Evolutionary conservation across 2,329 filamentous ascomycete species (phyloP).

Genomic region (Claviceps spartinae): DNA sequence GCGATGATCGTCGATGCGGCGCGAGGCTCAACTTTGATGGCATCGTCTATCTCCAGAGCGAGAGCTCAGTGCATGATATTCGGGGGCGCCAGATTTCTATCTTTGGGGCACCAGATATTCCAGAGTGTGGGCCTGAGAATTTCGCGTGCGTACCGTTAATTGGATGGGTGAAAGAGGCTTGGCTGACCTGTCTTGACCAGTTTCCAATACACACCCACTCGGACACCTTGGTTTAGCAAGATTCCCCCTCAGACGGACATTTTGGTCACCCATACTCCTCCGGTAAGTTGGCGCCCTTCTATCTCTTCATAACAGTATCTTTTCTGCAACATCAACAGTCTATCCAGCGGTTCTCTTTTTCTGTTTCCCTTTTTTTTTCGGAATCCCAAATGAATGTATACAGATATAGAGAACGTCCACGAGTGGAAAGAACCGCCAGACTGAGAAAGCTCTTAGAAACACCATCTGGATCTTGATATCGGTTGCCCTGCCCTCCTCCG

Average conservation of each 20-base stretch:
- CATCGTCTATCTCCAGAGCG: slow-evolving; percentile 65
- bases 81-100: slow-evolving; percentile 40
- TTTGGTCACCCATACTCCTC: slow-evolving; percentile 69
- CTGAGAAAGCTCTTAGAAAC: slow-evolving; percentile 27
- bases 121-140: slow-evolving; percentile 54
- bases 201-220: slow-evolving; percentile 57
- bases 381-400: too few species aligned
- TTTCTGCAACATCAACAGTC: background rate
- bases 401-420: too few species aligned
- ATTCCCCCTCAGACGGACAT: slow-evolving; percentile 63
- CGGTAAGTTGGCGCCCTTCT: slow-evolving; percentile 26
- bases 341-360: background rate
- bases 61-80: slow-evolving; percentile 49
- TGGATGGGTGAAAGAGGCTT: background rate
- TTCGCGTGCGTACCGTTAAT: slow-evolving; percentile 37
- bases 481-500: slow-evolving; percentile 58
- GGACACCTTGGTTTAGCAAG: slow-evolving; percentile 58
- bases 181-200: slow-evolving; percentile 15
- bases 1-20: slow-evolving; percentile 39
- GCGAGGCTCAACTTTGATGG: slow-evolving; percentile 49
- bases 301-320: background rate
- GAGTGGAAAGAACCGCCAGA: too few species aligned
- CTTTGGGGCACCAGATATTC: slow-evolving; percentile 73
- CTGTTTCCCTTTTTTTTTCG: background rate
- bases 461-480: slow-evolving; percentile 55